Percentiles rank a stretch among this genome's conserved stretches.
Evolutionary conservation across 495 filamentous ascomycete genomes (phyloP).

Genomic region (Neurospora sp.): DNA sequence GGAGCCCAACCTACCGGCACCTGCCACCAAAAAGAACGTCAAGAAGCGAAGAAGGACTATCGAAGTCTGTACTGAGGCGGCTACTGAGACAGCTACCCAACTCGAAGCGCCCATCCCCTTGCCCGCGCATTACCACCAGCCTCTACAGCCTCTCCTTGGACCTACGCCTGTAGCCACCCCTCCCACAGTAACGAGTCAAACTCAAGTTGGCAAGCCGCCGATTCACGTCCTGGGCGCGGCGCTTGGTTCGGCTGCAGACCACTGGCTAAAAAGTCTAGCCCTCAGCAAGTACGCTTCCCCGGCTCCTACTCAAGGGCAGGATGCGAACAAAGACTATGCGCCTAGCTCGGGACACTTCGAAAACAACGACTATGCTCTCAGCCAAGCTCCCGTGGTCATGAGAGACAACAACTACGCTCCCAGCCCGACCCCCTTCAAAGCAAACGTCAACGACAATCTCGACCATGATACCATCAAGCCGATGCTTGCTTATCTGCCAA

Average conservation of each 20-base stretch:
- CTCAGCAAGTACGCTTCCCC: not conserved
- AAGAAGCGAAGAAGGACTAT: not conserved
- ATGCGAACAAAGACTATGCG: not conserved
- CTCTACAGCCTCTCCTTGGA: not conserved
- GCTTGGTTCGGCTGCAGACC: not conserved
- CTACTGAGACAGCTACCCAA: not conserved
- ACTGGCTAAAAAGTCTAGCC: not conserved
- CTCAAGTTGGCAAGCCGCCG: not conserved
- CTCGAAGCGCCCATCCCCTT: not conserved
- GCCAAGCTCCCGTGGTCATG: not conserved
- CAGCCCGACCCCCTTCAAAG: not conserved
- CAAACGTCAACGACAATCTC: not conserved
- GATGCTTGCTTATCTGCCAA: not conserved
- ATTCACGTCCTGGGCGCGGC: not conserved
- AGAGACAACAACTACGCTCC: not conserved
- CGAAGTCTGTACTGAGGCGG: not conserved
- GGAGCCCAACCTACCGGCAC: not conserved
- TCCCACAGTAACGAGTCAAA: not conserved
- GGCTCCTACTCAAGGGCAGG: not conserved
- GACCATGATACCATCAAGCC: not conserved
- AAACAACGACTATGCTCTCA: not conserved
- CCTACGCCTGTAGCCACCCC: not conserved
- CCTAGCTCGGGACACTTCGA: not conserved
- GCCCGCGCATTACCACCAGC: not conserved
- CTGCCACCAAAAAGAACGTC: not conserved